A percentile compares a stretch with the other conserved stretches of the same genome.
Evolutionary conservation across 495 filamentous ascomycete genomes (phyloP).

Genomic region (Pseudoneurospora amorphoporcata): DNA sequence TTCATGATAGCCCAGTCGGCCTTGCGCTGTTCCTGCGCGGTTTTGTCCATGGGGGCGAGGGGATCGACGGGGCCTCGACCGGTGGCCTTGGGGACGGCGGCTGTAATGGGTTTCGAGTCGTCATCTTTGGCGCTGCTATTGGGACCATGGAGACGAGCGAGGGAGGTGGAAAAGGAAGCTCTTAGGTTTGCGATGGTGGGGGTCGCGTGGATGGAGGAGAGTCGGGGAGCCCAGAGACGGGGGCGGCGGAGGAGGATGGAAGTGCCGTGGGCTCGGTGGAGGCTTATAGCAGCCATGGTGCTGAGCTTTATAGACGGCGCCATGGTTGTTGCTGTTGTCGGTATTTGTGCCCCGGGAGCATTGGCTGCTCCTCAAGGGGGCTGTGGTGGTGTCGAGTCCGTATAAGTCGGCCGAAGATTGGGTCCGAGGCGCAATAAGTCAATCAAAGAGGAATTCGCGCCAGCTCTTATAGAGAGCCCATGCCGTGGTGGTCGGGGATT

Average conservation of each 20-base stretch:
- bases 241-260: constrained; percentile 2
- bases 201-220: background rate
- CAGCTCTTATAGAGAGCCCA: background rate
- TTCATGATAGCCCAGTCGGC: constrained; percentile 98
- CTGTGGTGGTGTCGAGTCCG: background rate
- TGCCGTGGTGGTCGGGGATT: background rate
- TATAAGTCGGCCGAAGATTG: background rate
- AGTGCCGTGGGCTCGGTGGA: constrained; percentile 4
- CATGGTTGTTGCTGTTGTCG: constrained; percentile 2
- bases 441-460: background rate
- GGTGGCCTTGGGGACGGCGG: background rate
- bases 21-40: constrained; percentile 78
- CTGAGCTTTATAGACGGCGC: constrained; percentile 12
- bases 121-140: background rate
- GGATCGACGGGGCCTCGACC: constrained; percentile 13
- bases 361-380: background rate
- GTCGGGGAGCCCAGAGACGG: background rate
- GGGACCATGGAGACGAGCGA: constrained; percentile 2
- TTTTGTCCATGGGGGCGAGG: constrained; percentile 36
- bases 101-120: background rate
- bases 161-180: constrained; percentile 15
- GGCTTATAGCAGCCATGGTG: constrained; percentile 17
- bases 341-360: background rate
- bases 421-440: background rate
- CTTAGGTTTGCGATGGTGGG: constrained; percentile 5